These are phyloP conservation scores for Conidiobolus coronatus DNA, from an alignment of 371 early-diverging fungal species.

Conservation along the genomic window DNA sequence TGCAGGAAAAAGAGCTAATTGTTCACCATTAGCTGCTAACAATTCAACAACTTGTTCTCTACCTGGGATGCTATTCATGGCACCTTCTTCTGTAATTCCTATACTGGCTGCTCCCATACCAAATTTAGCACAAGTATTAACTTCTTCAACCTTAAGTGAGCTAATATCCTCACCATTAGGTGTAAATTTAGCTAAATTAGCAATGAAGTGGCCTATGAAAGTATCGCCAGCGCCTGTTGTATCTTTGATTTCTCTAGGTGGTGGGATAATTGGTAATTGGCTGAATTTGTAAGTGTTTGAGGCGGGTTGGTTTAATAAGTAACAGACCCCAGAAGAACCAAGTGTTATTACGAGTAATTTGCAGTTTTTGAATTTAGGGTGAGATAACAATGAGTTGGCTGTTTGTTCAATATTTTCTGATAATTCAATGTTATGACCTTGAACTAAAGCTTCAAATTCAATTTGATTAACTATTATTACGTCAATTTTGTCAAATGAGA, in stretches of 20 bases:
- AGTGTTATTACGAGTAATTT: conserved; percentile 37
- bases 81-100: conserved; percentile 26
- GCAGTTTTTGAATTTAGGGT: conserved; percentile 16
- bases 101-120: conserved; percentile 21
- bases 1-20: no score
- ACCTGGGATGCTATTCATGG: conserved; percentile 33
- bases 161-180: conserved; percentile 14
- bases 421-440: conserved; percentile 14
- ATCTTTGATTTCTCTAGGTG: conserved; percentile 25
- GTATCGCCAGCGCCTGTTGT: conserved; percentile 52
- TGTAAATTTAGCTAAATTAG: conserved; percentile 20
- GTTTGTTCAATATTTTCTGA: conserved; percentile 1
- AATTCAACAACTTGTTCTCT: background rate
- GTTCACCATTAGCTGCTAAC: no score
- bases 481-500: background rate
- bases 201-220: conserved; percentile 55
- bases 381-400: conserved; percentile 8
- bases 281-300: background rate
- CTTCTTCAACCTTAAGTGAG: conserved; percentile 12
- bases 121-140: conserved; percentile 21
- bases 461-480: background rate
- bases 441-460: background rate
- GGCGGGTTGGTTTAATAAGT: conserved; percentile 9
- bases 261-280: conserved; percentile 17
- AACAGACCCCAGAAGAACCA: conserved; percentile 35